Evolutionary conservation across 805 yeast genomes (phyloP).

Genomic region (Torulaspora maleeae): DNA sequence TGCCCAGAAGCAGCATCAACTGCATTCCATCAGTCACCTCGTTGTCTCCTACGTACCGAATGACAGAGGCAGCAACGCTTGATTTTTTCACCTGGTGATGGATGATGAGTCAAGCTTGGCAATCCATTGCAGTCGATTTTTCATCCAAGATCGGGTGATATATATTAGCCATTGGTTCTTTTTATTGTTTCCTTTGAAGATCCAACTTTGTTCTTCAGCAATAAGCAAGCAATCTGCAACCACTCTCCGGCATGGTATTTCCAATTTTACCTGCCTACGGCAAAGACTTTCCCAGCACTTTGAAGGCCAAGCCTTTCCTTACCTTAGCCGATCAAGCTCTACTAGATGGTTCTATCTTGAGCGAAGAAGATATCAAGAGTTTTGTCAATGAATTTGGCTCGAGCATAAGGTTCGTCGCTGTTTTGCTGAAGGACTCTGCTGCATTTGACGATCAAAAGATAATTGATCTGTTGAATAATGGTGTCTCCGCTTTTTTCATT

Average conservation of each 20-base stretch:
- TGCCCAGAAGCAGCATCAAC: neutral
- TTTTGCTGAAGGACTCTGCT: conserved; percentile 21
- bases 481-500: conserved; percentile 48
- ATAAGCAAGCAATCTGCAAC: neutral
- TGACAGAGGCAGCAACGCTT: neutral
- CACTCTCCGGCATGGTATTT: conserved; percentile 33
- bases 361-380: conserved; percentile 15
- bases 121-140: neutral
- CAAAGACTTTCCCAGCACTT: conserved; percentile 10
- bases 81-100: neutral
- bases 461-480: conserved; percentile 55
- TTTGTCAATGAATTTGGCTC: conserved; percentile 15
- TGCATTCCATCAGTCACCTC: neutral
- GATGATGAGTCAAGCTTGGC: conserved; percentile 2
- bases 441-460: conserved; percentile 40
- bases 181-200: neutral
- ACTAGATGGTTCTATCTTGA: conserved; percentile 23
- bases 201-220: neutral
- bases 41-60: conserved; percentile 1
- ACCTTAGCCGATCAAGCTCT: conserved; percentile 28
- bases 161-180: conserved; percentile 1
- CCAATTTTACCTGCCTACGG: conserved; percentile 39
- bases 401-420: conserved; percentile 26
- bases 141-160: neutral
- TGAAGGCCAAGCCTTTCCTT: conserved; percentile 22